These are phyloP conservation scores for Pseudomassariella vexata DNA, from an alignment of 2,329 filamentous ascomycete species.

Conservation along the genomic window DNA sequence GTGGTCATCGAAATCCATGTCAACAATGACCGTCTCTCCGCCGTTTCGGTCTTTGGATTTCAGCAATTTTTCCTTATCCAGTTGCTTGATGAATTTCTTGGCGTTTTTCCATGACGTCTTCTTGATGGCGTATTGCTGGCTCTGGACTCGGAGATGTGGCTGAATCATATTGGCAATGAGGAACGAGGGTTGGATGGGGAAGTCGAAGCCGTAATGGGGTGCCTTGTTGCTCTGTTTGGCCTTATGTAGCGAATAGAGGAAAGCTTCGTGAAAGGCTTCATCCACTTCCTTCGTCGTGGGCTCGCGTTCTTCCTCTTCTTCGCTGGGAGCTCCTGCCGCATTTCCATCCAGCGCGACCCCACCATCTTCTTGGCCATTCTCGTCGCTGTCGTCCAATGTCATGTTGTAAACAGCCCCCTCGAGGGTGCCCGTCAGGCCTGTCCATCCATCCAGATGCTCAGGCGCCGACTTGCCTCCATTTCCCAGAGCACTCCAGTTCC, in stretches of 20 bases:
- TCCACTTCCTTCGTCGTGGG: slow-evolving; percentile 61
- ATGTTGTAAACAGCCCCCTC: slow-evolving; percentile 12
- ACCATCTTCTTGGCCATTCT: slow-evolving; percentile 21
- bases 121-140: slow-evolving; percentile 58
- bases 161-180: slow-evolving; percentile 59
- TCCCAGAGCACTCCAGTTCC: slow-evolving; percentile 53
- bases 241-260: slow-evolving; percentile 56
- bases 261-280: slow-evolving; percentile 57
- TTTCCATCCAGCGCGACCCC: slow-evolving; percentile 1
- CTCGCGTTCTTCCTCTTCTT: slow-evolving; percentile 40
- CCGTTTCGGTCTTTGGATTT: slow-evolving; percentile 61
- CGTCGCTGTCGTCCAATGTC: slow-evolving; percentile 18
- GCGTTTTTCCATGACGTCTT: slow-evolving; percentile 67
- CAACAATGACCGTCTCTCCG: slow-evolving; percentile 57
- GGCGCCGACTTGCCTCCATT: slow-evolving; percentile 47
- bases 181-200: slow-evolving; percentile 58
- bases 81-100: slow-evolving; percentile 62
- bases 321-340: slow-evolving; percentile 19
- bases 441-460: slow-evolving; percentile 46
- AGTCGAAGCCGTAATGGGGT: slow-evolving; percentile 48
- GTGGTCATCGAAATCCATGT: slow-evolving; percentile 57
- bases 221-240: slow-evolving; percentile 49
- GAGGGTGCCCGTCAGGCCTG: slow-evolving; percentile 2
- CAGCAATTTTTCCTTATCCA: slow-evolving; percentile 58
- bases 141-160: slow-evolving; percentile 58